A percentile compares a stretch with the other conserved stretches of the same genome.
These are phyloP conservation scores for Saccharomycopsis sp. DNA, from an alignment of 805 yeast species.

Conservation along the genomic window DNA sequence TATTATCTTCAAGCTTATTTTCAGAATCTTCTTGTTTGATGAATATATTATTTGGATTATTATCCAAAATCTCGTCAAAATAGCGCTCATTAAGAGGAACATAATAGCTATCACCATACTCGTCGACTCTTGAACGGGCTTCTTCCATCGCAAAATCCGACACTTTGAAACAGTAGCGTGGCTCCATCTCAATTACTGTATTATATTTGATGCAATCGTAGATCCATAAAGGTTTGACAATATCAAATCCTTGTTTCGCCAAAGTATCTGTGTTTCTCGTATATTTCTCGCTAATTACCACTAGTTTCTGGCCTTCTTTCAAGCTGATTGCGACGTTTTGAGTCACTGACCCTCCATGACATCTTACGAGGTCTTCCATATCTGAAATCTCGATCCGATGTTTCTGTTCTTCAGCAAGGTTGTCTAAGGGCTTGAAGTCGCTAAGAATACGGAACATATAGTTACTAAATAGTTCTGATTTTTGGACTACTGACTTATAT, in stretches of 20 bases:
- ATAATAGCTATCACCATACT: conserved; percentile 55
- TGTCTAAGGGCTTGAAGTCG: conserved; percentile 34
- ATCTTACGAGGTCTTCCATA: conserved; percentile 33
- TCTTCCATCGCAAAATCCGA: conserved; percentile 27
- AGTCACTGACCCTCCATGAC: conserved; percentile 46
- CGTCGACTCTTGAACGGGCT: conserved; percentile 41
- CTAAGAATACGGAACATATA: conserved; percentile 47
- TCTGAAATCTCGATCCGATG: conserved; percentile 30
- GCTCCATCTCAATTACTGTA: conserved; percentile 48
- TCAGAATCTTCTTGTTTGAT: background rate
- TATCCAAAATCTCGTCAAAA: conserved; percentile 22
- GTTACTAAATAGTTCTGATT: conserved; percentile 37
- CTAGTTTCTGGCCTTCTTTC: conserved; percentile 22
- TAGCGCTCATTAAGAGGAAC: conserved; percentile 28
- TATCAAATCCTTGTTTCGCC: conserved; percentile 46
- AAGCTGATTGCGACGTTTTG: conserved; percentile 28
- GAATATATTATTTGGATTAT: conserved; percentile 2
- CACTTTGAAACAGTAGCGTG: conserved; percentile 46
- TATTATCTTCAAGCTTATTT: background rate
- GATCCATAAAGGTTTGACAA: conserved; percentile 67
- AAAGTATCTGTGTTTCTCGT: conserved; percentile 36
- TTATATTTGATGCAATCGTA: conserved; percentile 50
- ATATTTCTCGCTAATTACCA: conserved; percentile 33
- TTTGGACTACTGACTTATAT: conserved; percentile 18
- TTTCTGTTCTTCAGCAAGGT: conserved; percentile 4